phyloP scores from a whole-genome alignment of 2,329 filamentous ascomycete species.

The Daldinia sp. region DNA sequence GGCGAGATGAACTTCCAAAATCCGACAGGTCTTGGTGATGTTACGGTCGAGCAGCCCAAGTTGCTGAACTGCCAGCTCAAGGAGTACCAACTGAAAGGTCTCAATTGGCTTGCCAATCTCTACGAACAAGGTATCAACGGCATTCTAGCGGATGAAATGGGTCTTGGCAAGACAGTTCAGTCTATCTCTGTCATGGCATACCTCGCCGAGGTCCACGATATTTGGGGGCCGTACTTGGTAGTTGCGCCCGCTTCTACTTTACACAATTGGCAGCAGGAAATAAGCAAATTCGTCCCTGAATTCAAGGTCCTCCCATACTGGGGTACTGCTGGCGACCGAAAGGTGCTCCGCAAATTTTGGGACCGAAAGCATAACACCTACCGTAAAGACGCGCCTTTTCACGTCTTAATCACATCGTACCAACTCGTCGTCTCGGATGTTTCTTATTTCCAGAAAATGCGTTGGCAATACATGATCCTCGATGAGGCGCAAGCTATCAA shows the following conservation, averaged over 20 bases:
- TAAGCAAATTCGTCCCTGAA: conserved; percentile 90
- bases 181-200: conserved; percentile 99
- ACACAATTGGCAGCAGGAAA: conserved; percentile 99
- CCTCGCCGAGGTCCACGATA: conserved; percentile 94
- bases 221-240: conserved; percentile 97
- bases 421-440: conserved; percentile 96
- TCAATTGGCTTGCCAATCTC: conserved; percentile 98
- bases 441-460: conserved; percentile 98
- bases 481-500: conserved; percentile 99
- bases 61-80: conserved; percentile 94
- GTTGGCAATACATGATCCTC: conserved; percentile 99
- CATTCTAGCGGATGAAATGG: conserved; percentile 98
- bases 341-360: conserved; percentile 98
- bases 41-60: conserved; percentile 93
- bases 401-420: conserved; percentile 96
- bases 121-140: conserved; percentile 99
- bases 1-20: conserved; percentile 99
- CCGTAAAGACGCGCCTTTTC: conserved; percentile 90
- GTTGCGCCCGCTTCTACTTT: conserved; percentile 95
- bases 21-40: conserved; percentile 90
- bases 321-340: conserved; percentile 92
- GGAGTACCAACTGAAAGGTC: conserved; percentile 98
- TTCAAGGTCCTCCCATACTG: conserved; percentile 98
- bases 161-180: conserved; percentile 98
- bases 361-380: conserved; percentile 98